Base-by-base conservation (phyloP, 129 eudicot species). In the Centrapalus pauciflorus region DNA sequence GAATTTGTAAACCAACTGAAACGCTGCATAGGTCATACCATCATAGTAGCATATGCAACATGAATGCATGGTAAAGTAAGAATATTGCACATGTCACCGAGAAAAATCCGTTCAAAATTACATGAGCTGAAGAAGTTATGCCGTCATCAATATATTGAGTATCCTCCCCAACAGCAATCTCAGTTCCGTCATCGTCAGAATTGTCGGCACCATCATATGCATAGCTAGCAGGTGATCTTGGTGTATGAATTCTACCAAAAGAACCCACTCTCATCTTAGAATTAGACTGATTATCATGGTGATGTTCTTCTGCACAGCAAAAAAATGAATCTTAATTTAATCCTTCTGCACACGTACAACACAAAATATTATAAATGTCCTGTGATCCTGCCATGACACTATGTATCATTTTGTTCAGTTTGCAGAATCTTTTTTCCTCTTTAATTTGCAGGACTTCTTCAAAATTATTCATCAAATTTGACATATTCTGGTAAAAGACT, bases 151-250 rank as follows among this genome's bases (percentile, higher is more conserved):
- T 67, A 52, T 75, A 73, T 19, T 69, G 62, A 46, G 45, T 66
- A 58, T 83, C 81, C 67, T 89, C 90, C 62, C 66, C 90, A 41
- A 67, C 76, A 55, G 74, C 80, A 76, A 70, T 65, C 52, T 85
- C 94, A 5, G 83, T 79, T 75, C 79, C 85, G 40, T 85, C 96
- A 54, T 85, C 93, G 25, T 85, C 94, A 74, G 88, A 89, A 71
- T 85, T 83, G 14, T 81, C 96, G 52, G 76, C 84, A 69, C 87
- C 80, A 63, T 85, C 93, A 52, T 70, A 83, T 64, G 90, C 85
- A 71, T 80, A 85, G 60, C 90, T 84, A 55, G 82, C 77, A 2
- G 87, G 77, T 67, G 90, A 81, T 81, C 87, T 74, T 40, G 96
- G 96, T 48, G 96, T 89, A 41, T 85, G 64, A 29, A 82, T 77